A percentile compares a stretch with the other conserved stretches of the same genome.
Evolutionary conservation across 805 yeast genomes (phyloP).

Genomic region (Spathaspora gorwiae): DNA sequence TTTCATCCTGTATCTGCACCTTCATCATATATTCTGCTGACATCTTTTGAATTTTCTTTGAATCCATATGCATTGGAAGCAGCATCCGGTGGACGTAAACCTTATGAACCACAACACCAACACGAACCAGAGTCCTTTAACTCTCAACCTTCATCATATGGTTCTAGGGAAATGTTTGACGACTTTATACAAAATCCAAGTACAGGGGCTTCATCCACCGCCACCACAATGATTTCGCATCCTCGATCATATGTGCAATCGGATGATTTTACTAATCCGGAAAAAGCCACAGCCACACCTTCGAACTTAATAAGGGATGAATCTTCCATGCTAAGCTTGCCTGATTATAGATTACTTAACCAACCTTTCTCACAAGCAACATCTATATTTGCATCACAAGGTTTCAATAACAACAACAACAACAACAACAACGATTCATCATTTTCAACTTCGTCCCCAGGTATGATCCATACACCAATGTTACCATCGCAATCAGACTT

Average conservation of each 20-base stretch:
- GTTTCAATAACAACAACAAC: neutral
- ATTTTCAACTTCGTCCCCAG: neutral
- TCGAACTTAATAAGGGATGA: slow-evolving; percentile 20
- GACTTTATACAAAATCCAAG: slow-evolving; percentile 3
- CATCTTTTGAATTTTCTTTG: slow-evolving; percentile 26
- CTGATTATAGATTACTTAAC: slow-evolving; percentile 18
- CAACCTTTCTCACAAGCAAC: slow-evolving; percentile 2
- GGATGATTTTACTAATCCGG: neutral
- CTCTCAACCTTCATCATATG: slow-evolving; percentile 4
- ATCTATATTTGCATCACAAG: neutral
- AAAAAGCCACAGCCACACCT: slow-evolving; percentile 14
- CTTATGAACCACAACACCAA: slow-evolving; percentile 2
- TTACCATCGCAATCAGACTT: neutral
- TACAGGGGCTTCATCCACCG: slow-evolving; percentile 1
- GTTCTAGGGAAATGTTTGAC: slow-evolving; percentile 5
- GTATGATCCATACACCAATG: neutral
- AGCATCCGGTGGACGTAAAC: slow-evolving; percentile 17
- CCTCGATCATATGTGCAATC: neutral
- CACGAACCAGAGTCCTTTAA: slow-evolving; percentile 2
- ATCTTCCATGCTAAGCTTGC: slow-evolving; percentile 26
- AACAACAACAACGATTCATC: neutral
- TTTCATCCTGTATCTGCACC: neutral
- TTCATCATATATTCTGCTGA: neutral
- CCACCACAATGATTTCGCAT: slow-evolving; percentile 1
- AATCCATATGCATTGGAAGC: slow-evolving; percentile 50